These are phyloP conservation scores for Pholiota conissans DNA, from an alignment of 768 basidiomycete species.

Conservation along the genomic window DNA sequence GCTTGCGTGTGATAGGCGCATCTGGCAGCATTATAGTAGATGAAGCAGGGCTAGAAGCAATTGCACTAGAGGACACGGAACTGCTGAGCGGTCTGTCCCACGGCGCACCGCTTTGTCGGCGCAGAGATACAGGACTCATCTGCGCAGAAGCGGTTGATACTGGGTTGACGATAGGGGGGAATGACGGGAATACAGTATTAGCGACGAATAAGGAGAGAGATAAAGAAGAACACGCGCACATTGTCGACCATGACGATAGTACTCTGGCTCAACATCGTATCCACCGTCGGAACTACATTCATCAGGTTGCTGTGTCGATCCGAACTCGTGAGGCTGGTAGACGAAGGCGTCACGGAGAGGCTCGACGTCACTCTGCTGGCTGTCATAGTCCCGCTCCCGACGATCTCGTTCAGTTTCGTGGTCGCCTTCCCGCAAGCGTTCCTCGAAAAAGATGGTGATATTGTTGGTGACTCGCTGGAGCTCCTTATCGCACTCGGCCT, in stretches of 20 bases:
- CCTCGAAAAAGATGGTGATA: constrained; percentile 94
- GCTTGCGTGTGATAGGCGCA: constrained; percentile 64
- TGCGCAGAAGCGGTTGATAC: constrained; percentile 62
- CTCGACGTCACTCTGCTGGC: constrained; percentile 55
- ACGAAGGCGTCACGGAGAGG: constrained; percentile 61
- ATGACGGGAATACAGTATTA: constrained; percentile 54
- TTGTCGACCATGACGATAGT: constrained; percentile 67
- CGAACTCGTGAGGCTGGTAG: constrained; percentile 57
- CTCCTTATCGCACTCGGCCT: constrained; percentile 96
- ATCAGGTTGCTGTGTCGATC: constrained; percentile 53
- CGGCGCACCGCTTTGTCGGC: constrained; percentile 63
- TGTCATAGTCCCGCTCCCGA: constrained; percentile 57
- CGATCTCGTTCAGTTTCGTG: constrained; percentile 67
- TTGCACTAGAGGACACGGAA: constrained; percentile 54
- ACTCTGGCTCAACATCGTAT: constrained; percentile 77
- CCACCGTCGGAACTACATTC: constrained; percentile 81
- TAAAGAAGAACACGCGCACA: constrained; percentile 61
- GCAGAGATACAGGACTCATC: constrained; percentile 66
- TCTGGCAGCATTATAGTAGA: constrained; percentile 65
- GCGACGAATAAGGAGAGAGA: constrained; percentile 28
- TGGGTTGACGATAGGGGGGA: constrained; percentile 51
- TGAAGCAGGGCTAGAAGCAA: constrained; percentile 61
- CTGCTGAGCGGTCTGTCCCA: constrained; percentile 64
- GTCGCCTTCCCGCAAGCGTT: constrained; percentile 78
- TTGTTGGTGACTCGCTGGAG: constrained; percentile 91